A percentile compares a stretch with the other conserved stretches of the same genome.
These are phyloP conservation scores for Orychophragmus violaceus DNA, from an alignment of 345 rosid genomes.

Conservation along the genomic window DNA sequence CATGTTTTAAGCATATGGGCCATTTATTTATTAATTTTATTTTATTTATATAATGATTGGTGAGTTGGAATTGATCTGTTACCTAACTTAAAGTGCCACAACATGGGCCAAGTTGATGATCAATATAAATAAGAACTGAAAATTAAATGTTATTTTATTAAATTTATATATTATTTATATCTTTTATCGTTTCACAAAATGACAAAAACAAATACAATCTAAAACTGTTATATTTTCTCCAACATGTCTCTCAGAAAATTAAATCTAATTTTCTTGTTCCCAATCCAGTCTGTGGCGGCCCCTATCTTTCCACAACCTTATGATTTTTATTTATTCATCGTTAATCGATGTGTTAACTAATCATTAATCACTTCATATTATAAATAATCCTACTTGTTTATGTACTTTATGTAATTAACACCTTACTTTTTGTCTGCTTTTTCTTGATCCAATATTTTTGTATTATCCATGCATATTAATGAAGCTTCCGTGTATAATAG, in stretches of 20 bases:
- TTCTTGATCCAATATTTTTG: neutral
- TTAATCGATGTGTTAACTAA: conserved; percentile 12
- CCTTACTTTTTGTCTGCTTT: too few species aligned
- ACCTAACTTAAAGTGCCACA: conserved; percentile 35
- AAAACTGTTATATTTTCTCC: conserved; percentile 9
- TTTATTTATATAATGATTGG: conserved; percentile 21
- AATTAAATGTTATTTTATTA: neutral
- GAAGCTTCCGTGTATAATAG: neutral
- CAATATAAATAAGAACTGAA: neutral
- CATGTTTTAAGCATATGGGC: conserved; percentile 26
- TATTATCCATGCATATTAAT: neutral
- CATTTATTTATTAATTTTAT: conserved; percentile 2
- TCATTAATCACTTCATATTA: neutral
- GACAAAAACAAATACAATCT: conserved; percentile 12
- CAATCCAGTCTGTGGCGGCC: conserved; percentile 20
- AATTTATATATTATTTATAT: neutral
- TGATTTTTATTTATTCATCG: neutral
- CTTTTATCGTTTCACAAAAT: conserved; percentile 6
- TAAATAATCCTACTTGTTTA: neutral
- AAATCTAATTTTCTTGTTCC: conserved; percentile 8
- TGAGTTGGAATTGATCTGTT: conserved; percentile 35
- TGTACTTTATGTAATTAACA: neutral
- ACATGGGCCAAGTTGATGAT: conserved; percentile 31
- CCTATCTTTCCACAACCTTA: conserved; percentile 4
- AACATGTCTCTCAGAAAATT: conserved; percentile 17